phyloP scores from a whole-genome alignment of 495 filamentous ascomycete species.

The Beverwykella pulmonaria region DNA sequence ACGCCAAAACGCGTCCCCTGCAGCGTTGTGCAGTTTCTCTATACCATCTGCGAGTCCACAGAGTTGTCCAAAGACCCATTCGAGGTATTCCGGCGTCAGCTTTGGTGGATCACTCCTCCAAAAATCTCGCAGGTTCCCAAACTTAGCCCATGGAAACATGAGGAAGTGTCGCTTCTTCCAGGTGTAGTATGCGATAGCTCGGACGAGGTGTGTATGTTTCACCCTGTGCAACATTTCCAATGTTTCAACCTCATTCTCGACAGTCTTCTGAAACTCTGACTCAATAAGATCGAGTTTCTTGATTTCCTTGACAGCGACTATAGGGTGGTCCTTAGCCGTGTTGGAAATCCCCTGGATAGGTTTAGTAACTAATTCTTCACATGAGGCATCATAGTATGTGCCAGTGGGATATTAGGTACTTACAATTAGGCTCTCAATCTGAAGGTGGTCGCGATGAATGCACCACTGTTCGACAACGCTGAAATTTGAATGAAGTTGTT shows the following conservation, averaged over 20 bases:
- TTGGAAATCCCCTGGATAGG: too few relatives aligned
- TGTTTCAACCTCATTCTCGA: not conserved
- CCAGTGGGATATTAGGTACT: not conserved
- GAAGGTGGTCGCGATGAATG: conserved; percentile 15
- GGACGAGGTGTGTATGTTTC: conserved; percentile 8
- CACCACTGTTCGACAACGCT: conserved; percentile 7
- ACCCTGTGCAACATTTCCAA: not conserved
- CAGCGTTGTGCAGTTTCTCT: not conserved
- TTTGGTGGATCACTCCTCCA: not conserved
- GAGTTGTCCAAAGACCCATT: conserved; percentile 9
- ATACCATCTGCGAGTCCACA: conserved; percentile 12
- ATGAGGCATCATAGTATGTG: too few relatives aligned
- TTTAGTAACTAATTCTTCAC: too few relatives aligned
- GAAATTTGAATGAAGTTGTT: not conserved
- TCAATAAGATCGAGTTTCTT: not conserved
- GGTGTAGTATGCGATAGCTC: conserved; percentile 13
- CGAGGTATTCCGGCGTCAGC: not conserved
- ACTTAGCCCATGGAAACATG: conserved; percentile 18
- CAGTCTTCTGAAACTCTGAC: not conserved
- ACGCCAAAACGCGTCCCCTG: not conserved
- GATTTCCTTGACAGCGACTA: conserved; percentile 8
- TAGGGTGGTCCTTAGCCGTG: not conserved
- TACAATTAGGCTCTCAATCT: not conserved
- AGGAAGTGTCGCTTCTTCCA: not conserved
- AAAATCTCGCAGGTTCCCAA: conserved; percentile 3